Evolutionary conservation across 2,329 filamentous ascomycete species (phyloP), one percentile per base, ranked within the genome.

Genomic region (Phialemoniopsis sp.): DNA sequence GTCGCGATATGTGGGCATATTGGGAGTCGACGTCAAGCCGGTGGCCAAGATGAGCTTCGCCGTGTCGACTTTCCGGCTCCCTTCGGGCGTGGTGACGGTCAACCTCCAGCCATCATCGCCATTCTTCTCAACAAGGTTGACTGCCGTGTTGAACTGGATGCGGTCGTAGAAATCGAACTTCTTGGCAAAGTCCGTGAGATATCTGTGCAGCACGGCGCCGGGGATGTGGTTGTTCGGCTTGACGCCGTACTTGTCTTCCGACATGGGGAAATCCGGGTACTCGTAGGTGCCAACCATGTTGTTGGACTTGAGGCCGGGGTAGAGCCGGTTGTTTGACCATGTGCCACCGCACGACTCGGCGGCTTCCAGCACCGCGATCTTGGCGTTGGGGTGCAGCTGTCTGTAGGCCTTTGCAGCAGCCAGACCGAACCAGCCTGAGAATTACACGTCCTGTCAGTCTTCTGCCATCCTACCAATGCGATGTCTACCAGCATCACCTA

Each of bases 241-340:
- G 19, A 78, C 58, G 2, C 64, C 66, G 48, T 75, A 82, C 0
- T 61, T 68, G 15, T 70, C 70, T 8, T 63, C 58, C 42, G 72
- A 67, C 79, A 90, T 84, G 14, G 84, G 82, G 43, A 86, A 87
- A 50, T 88, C 86, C 0, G 79, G 78, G 51, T 77, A 89, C 56
- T 90, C 83, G 48, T 82, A 87, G 0, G 78, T 84, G 3, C 85
- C 85, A 10, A 82, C 57, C 55, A 87, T 73, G 52, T 89, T 89
- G 60, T 91, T 90, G 38, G 77, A 80, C 51, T 80, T 85, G 36
- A 91, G 69, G 2, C 78, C 80, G 0, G 80, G 76, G 55, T 89
- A 85, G 1, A 88, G 60, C 2, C 84, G 73, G 30, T 83, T 66
- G 41, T 77, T 67, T 8, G 80, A 75, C 86, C 85, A 90, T 13